Conservation (phyloP, 2,329 filamentous ascomycete genomes). For the Nemania bipapillata region DNA sequence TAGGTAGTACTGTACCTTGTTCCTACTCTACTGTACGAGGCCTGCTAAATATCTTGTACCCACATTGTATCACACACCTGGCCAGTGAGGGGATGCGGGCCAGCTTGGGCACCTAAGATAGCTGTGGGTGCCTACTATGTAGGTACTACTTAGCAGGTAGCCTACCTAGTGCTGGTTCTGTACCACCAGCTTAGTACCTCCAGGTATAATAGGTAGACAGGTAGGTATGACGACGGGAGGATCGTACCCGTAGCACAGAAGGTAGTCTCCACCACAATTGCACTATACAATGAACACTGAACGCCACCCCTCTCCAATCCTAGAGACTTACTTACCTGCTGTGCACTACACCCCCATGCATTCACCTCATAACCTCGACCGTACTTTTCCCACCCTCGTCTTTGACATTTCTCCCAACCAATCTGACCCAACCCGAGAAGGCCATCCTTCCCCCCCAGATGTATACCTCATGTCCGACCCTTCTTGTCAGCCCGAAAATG, state of each 20-base stretch:
- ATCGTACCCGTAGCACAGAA: constrained; percentile 24
- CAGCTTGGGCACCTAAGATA: constrained; percentile 6
- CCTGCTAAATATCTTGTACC: constrained; percentile 4
- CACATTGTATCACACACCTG: constrained; percentile 3
- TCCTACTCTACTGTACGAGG: constrained; percentile 12
- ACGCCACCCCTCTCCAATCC: constrained; percentile 36
- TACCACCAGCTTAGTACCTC: not conserved
- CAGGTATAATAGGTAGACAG: not conserved
- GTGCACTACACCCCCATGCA: constrained; percentile 34
- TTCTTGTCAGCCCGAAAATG: constrained; percentile 64
- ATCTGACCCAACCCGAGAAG: constrained; percentile 35
- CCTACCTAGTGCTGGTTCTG: not conserved
- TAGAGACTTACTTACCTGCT: constrained; percentile 22
- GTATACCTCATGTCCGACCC: constrained; percentile 68
- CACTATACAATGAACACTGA: constrained; percentile 18
- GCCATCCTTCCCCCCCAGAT: constrained; percentile 56
- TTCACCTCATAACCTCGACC: constrained; percentile 38
- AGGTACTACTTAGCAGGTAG: not conserved
- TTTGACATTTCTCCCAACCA: constrained; percentile 22
- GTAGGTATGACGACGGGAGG: constrained; percentile 23
- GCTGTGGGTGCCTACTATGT: not conserved
- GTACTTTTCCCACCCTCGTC: constrained; percentile 44
- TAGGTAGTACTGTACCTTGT: not conserved
- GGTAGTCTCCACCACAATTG: constrained; percentile 30
- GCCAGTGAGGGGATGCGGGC: constrained; percentile 8